phyloP scores from a whole-genome alignment of 208 protist genomes.

The Crithidia bombi region DNA sequence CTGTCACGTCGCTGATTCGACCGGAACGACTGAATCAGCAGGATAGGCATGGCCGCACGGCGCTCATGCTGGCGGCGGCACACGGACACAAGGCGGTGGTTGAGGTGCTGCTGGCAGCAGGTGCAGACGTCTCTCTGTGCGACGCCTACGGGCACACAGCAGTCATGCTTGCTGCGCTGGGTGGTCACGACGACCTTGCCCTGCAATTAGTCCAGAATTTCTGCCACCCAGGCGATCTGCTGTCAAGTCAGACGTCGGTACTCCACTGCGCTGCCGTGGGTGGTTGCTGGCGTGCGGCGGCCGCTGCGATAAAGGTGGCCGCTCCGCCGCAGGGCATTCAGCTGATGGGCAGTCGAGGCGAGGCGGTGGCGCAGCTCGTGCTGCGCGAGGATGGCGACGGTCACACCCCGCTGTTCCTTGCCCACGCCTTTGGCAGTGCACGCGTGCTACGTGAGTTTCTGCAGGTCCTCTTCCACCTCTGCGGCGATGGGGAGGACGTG shows the following conservation, averaged over 20 bases:
- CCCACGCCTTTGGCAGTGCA: constrained; percentile 66
- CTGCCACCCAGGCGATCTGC: constrained; percentile 41
- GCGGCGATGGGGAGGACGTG: constrained; percentile 10
- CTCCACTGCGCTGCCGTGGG: constrained; percentile 81
- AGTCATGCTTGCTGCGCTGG: constrained; percentile 63
- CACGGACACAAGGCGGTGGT: constrained; percentile 58
- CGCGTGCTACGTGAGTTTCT: constrained; percentile 56
- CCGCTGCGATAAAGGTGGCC: constrained; percentile 40
- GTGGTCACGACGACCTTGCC: constrained; percentile 73
- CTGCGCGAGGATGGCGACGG: constrained; percentile 59
- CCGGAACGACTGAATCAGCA: constrained; percentile 41
- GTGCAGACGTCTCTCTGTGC: constrained; percentile 44
- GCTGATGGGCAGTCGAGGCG: constrained; percentile 25
- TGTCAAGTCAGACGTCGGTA: constrained; percentile 55
- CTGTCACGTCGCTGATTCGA: constrained; percentile 53
- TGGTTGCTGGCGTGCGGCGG: constrained; percentile 48
- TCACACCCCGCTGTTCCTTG: constrained; percentile 69
- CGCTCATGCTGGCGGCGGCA: constrained; percentile 76
- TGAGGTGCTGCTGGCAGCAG: constrained; percentile 67
- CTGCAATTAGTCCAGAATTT: constrained; percentile 66
- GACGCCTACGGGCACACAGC: constrained; percentile 69
- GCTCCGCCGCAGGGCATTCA: constrained; percentile 16
- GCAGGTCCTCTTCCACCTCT: constrained; percentile 34
- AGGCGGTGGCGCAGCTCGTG: constrained; percentile 28
- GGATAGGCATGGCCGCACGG: constrained; percentile 62